Evolutionary conservation across 2,329 filamentous ascomycete species (phyloP).

Genomic region (Cadophora gregata): DNA sequence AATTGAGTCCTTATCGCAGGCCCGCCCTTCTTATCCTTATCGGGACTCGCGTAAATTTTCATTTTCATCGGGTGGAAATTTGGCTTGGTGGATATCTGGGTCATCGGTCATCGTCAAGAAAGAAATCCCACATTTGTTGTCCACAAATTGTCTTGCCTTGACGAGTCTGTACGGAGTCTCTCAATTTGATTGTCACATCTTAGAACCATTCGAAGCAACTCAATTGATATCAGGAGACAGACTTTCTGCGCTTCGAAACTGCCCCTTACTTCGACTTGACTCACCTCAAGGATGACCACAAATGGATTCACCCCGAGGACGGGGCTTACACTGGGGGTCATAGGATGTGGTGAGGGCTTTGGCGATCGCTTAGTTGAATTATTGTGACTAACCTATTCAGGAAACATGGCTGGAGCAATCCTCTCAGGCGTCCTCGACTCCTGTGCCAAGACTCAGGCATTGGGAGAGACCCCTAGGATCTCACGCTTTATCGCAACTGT

Average conservation of each 20-base stretch:
- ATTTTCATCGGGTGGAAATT: neutral
- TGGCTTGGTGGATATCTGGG: neutral
- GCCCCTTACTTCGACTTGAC: neutral
- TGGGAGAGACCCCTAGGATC: slow-evolving; percentile 33
- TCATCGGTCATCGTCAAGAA: neutral
- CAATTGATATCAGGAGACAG: neutral
- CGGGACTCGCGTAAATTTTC: neutral
- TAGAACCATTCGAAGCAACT: neutral
- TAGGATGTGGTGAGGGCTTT: slow-evolving; percentile 20
- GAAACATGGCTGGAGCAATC: slow-evolving; percentile 41
- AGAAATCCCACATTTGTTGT: slow-evolving; percentile 10
- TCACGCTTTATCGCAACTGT: slow-evolving; percentile 51
- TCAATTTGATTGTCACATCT: neutral
- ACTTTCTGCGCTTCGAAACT: neutral
- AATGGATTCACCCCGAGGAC: slow-evolving; percentile 10
- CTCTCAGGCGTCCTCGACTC: slow-evolving; percentile 37
- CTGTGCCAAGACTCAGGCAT: slow-evolving; percentile 24
- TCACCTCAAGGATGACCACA: slow-evolving; percentile 12
- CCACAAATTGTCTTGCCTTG: neutral
- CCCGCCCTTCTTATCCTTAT: slow-evolving; percentile 1
- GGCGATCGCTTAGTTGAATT: neutral
- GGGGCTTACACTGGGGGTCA: slow-evolving; percentile 12
- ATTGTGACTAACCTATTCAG: slow-evolving; percentile 25
- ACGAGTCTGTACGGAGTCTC: too few relatives aligned
- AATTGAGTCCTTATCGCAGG: neutral